Evolutionary conservation across 2,329 filamentous ascomycete species (phyloP), one percentile per base, ranked within the genome.

Genomic region (Dothidotthia symphoricarpi): DNA sequence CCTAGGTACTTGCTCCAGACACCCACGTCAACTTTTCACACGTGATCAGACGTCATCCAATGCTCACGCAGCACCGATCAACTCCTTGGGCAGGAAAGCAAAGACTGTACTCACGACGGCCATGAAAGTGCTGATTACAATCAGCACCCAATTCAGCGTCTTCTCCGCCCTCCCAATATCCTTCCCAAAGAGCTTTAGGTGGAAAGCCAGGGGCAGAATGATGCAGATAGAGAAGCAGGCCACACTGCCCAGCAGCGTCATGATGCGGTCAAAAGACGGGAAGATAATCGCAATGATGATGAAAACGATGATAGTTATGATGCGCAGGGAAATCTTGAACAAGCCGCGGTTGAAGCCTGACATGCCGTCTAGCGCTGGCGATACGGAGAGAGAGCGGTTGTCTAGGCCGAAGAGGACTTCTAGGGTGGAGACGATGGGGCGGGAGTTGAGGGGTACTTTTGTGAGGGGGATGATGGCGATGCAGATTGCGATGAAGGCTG

Each of bases 141-240:
- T 82, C 52, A 95, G 67, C 12, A 71, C 61, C 75, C 81, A 90
- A 54, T 85, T 82, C 29, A 86, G 50, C 4, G 79, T 63, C 55
- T 79, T 82, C 67, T 95, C 88, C 15, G 63, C 61, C 1, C 65
- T 51, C 1, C 74, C 70, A 30, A 96, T 80, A 43, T 91, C 82
- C 33, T 81, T 76, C 31, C 82, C 81, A 63, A 95, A 97, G 1
- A 97, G 80, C 69, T 90, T 95, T 39, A 97, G 70, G 60, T 97
- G 89, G 62, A 98, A 97, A 4, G 83, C 78, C 22, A 95, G 72
- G 0, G 91, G 93, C 34, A 98, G 74, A 66, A 95, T 89, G 50
- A 97, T 83, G 68, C 91, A 97, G 50, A 97, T 94, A 13, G 87
- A 88, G 56, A 95, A 95, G 69, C 91, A 96, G 12, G 95, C 77